Base-by-base conservation (phyloP, 192 early-diverging fungal species). In the Coemansia umbellata region DNA sequence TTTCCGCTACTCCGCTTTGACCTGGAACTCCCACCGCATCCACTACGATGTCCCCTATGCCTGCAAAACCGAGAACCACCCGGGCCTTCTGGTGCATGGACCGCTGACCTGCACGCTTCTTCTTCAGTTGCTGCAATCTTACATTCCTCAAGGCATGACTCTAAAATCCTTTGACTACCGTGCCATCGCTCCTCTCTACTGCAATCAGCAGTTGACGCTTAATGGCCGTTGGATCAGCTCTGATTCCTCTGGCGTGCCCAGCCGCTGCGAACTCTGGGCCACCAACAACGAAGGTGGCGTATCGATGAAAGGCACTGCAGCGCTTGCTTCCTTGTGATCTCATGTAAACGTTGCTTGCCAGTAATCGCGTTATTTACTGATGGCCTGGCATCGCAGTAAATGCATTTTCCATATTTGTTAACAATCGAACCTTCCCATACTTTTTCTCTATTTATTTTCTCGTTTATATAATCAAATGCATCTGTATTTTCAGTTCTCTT, bases 21-120 rank as follows among this genome's bases (percentile, higher is more conserved):
- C 88, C 3, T 96, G 90, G 78, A 96, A 96, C 64, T 83, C 82
- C 40, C 91, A 96, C 63, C 79, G 81, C 23, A 92, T 96, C 40
- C 93, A 96, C 58, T 96, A 89, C 69, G 89, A 95, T 55, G 69
- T 79, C 14, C 47, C 58, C 8, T 91, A 92, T 51, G 81, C 88
- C 11, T 80, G 74, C 31, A 60, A 81, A 8, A 59, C 80, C 5
- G 91, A 93, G 58, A 69, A 78, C 24, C 84, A 90, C 44, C 82
- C 83, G 47, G 81, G 83, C 3, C 83, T 86, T 43, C 53, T 92
- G 18, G 84, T 90, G 31, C 89, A 91, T 48, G 89, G 89, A 0
- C 91, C 91, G n/a, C 66, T 93, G 35, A 87, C 87, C 5, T 79
- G 82, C 26, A 91, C 89, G 4, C 67, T 87, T 28, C 78, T 93